phyloP scores from a whole-genome alignment of 208 protist genomes.

The Entamoeba nuttalli region DNA sequence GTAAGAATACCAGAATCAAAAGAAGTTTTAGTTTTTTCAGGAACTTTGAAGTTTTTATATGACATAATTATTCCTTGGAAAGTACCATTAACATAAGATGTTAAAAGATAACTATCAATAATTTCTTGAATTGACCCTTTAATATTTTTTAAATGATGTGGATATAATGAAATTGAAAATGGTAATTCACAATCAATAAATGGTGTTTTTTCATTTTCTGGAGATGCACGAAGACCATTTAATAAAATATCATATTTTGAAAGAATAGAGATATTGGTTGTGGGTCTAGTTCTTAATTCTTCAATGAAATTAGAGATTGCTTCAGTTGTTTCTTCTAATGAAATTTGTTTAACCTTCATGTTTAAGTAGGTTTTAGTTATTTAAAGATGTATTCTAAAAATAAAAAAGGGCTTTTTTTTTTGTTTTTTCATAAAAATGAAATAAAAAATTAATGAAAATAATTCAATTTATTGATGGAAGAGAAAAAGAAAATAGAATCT shows the following conservation, averaged over 20 bases:
- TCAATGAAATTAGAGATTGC: background rate
- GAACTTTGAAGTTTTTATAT: background rate
- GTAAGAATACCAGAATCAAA: background rate
- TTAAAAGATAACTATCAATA: background rate
- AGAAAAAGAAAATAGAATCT: too few relatives aligned
- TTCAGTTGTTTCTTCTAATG: background rate
- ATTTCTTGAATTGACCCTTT: background rate
- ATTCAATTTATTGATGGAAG: too few relatives aligned
- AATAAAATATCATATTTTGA: background rate
- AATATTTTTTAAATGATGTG: background rate
- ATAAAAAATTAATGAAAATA: too few relatives aligned
- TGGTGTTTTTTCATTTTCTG: background rate
- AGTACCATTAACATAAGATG: background rate
- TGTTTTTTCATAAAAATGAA: too few relatives aligned
- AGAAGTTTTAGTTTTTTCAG: background rate
- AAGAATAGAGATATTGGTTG: background rate
- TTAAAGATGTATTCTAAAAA: background rate
- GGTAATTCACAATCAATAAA: background rate
- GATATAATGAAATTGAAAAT: background rate
- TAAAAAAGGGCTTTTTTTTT: background rate
- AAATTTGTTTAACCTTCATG: background rate
- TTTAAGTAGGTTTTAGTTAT: background rate
- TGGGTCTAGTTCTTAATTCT: background rate
- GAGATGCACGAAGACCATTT: background rate
- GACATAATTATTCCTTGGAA: background rate